phyloP scores from a whole-genome alignment of 1,139 yeast species.

The Ogataea hybrid region DNA sequence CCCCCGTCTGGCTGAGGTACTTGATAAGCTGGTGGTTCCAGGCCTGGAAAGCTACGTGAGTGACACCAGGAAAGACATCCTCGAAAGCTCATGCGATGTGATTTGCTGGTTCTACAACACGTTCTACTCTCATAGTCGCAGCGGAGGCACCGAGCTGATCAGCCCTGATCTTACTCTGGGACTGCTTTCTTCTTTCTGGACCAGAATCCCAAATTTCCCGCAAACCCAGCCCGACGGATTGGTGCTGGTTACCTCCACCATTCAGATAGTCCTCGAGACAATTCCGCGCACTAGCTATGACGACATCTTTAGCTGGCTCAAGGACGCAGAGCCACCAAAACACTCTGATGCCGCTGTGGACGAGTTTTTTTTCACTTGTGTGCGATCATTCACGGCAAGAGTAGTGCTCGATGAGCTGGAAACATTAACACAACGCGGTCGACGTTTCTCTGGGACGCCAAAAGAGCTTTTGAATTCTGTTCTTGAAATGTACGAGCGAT shows the following conservation, averaged over 20 bases:
- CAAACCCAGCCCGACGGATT: constrained; percentile 3
- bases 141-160: constrained; percentile 6
- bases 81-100: constrained; percentile 12
- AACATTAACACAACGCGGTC: constrained; percentile 3
- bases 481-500: constrained; percentile 14
- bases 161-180: constrained; percentile 9
- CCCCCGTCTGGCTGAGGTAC: constrained; percentile 10
- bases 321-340: constrained; percentile 11
- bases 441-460: not conserved
- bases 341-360: constrained; percentile 3
- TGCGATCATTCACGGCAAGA: constrained; percentile 14
- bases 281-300: constrained; percentile 4
- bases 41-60: constrained; percentile 9
- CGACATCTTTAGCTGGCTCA: constrained; percentile 14
- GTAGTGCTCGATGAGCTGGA: constrained; percentile 17
- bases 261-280: constrained; percentile 13
- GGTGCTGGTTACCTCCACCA: constrained; percentile 6
- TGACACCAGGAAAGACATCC: not conserved
- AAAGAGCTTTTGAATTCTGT: constrained; percentile 7
- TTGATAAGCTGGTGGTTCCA: constrained; percentile 18
- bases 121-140: constrained; percentile 8
- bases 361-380: constrained; percentile 11
- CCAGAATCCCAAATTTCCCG: constrained; percentile 3
- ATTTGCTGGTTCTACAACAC: constrained; percentile 17
- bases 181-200: constrained; percentile 14